Evolutionary conservation across 306 rosid genomes (phyloP).

Genomic region (Rosa rugosa): DNA sequence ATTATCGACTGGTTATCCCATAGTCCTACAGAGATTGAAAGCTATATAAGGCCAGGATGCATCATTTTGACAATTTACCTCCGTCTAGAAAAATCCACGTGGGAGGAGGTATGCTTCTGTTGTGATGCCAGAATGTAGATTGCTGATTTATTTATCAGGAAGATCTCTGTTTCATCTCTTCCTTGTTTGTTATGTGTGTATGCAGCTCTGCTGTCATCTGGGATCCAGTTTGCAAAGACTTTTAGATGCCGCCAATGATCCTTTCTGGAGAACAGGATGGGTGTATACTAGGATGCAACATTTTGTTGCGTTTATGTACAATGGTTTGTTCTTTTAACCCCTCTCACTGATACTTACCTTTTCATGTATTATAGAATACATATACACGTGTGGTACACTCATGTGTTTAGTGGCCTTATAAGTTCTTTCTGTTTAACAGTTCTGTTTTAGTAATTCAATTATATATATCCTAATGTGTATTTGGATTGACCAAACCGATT

Average conservation of each 20-base stretch:
- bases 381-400: background rate
- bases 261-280: conserved; percentile 94
- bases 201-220: conserved; percentile 67
- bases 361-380: background rate
- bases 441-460: background rate
- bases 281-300: conserved; percentile 63
- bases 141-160: background rate
- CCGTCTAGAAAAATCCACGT: conserved; percentile 51
- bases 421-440: background rate
- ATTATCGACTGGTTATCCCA: conserved; percentile 71
- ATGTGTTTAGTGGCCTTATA: background rate
- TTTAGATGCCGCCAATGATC: conserved; percentile 52
- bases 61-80: conserved; percentile 69
- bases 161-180: conserved; percentile 15
- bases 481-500: background rate
- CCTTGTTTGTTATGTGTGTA: background rate
- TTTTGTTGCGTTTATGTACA: conserved; percentile 63
- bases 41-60: conserved; percentile 89
- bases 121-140: conserved; percentile 4
- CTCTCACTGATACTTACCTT: background rate
- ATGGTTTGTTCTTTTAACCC: conserved; percentile 50
- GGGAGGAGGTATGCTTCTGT: conserved; percentile 71
- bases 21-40: conserved; percentile 79
- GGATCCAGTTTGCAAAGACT: conserved; percentile 68
- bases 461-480: background rate